Evolutionary conservation across 768 basidiomycete species (phyloP).

Genomic region (Pilatotrama ljubarskyi): DNA sequence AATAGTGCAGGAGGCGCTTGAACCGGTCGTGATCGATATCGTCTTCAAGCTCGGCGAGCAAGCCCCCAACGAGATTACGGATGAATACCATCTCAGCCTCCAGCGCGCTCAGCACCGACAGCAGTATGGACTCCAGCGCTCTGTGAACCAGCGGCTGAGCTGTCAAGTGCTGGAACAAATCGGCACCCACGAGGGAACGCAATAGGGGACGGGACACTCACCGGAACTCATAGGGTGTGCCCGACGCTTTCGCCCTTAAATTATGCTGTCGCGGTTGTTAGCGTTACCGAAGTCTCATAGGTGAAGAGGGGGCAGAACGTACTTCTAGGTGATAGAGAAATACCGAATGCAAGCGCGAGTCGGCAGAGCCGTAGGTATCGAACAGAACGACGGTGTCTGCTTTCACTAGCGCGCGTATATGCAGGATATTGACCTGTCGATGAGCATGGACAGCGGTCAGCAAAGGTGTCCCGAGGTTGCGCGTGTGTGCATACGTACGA

Average conservation of each 20-base stretch:
- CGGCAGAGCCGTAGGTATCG: conserved; percentile 86
- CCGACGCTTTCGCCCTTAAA: conserved; percentile 66
- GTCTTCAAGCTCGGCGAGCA: conserved; percentile 91
- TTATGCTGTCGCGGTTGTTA: conserved; percentile 63
- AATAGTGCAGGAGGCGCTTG: conserved; percentile 89
- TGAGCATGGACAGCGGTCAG: not conserved
- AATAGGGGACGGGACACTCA: conserved; percentile 34
- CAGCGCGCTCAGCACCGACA: conserved; percentile 88
- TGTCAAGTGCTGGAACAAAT: conserved; percentile 19
- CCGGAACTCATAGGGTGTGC: conserved; percentile 89
- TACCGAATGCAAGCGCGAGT: conserved; percentile 82
- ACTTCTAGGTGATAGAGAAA: conserved; percentile 90
- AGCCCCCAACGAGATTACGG: conserved; percentile 83
- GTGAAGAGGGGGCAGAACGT: not conserved
- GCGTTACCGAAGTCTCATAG: conserved; percentile 11
- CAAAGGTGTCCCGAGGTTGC: not conserved
- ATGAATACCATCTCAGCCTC: conserved; percentile 97
- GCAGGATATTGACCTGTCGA: conserved; percentile 82
- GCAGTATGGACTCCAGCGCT: conserved; percentile 88
- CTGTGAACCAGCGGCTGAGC: conserved; percentile 42
- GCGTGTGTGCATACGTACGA: conserved; percentile 50
- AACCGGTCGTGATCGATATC: conserved; percentile 96
- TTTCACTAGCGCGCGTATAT: conserved; percentile 93
- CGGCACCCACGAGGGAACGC: conserved; percentile 4
- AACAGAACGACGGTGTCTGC: conserved; percentile 90